Base-by-base conservation (phyloP, 495 filamentous ascomycete species). In the Talaromyces thailandensis region DNA sequence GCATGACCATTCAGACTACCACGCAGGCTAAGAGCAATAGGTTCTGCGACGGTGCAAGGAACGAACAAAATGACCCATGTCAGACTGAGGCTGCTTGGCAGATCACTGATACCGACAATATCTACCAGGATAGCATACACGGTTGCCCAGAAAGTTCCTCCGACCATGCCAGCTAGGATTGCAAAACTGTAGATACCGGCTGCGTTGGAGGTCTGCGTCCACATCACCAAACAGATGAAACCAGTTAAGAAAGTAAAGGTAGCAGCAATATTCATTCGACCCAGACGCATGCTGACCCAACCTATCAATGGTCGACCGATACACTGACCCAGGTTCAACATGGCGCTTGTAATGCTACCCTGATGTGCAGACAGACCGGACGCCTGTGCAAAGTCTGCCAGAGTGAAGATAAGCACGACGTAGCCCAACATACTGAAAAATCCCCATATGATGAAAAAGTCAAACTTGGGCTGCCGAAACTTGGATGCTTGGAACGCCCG, bases 281-380 rank as follows among this genome's bases (percentile, higher is more conserved):
- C 91, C 35, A 87, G 74, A 23, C 69, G 71, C 68, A 93, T 91
- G 64, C 87, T 90, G 58, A 84, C 84, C 66, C 90, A 81, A 6
- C 91, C 91, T 11, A 91, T 86, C n/a, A 86, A 73, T 9, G 88
- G 89, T 32, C 91, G 79, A 5, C 89, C 89, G 43, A 91, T 66
- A 4, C 78, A 85, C 71, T 88, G 85, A 51, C 87, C 81, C 65
- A 92, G 73, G 64, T 90, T 94, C 65, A 93, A 77, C 25, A 93
- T 69, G 3, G 90, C 91, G 0, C 84, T 84, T 12, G 89, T 79
- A 56, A 90, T 75, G 35, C 87, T 88, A 4, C 85, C 89, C 70
- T 93, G 88, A 29, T 79, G 78, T 1, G 84, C 74, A 2, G 79
- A 78, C 26, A 93, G 81, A 3, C 91, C 90, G n/a, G 91, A 77